phyloP scores from a whole-genome alignment of 805 yeast species.

The Zygosaccharomyces kombuchaensis region DNA sequence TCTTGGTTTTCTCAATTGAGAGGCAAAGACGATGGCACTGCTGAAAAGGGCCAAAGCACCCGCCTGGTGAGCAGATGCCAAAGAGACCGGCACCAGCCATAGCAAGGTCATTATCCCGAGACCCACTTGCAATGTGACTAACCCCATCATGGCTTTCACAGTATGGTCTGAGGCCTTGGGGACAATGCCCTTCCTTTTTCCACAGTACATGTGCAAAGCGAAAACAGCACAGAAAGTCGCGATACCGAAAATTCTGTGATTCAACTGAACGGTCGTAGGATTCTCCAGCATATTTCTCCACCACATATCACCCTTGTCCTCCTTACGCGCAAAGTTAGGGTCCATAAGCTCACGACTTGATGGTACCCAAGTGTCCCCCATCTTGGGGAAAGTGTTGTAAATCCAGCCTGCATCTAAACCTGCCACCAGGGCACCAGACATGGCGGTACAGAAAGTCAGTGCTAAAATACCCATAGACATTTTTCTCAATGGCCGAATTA shows the following conservation, averaged over 20 bases:
- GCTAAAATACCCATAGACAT: constrained; percentile 54
- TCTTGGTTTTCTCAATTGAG: constrained; percentile 58
- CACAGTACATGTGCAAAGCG: constrained; percentile 66
- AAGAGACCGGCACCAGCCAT: constrained; percentile 84
- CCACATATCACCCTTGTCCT: constrained; percentile 66
- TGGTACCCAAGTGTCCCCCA: constrained; percentile 86
- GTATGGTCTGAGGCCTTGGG: constrained; percentile 56
- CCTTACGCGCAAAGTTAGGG: constrained; percentile 61
- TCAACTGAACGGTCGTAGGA: constrained; percentile 92
- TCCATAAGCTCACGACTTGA: constrained; percentile 73
- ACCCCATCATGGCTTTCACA: constrained; percentile 70
- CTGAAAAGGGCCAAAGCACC: constrained; percentile 91
- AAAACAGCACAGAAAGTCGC: constrained; percentile 70
- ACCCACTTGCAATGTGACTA: constrained; percentile 76
- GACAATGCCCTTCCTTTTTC: constrained; percentile 47
- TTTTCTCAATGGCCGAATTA: constrained; percentile 53
- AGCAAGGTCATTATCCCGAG: constrained; percentile 83
- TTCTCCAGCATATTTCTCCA: constrained; percentile 95
- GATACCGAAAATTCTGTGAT: constrained; percentile 81
- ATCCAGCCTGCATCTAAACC: constrained; percentile 97
- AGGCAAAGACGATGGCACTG: constrained; percentile 58
- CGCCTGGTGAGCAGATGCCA: constrained; percentile 96
- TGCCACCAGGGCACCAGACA: constrained; percentile 98
- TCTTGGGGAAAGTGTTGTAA: constrained; percentile 92
- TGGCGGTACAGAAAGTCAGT: constrained; percentile 81